phyloP scores from a whole-genome alignment of 1,139 yeast genomes.

The Oligophagozyma castellii region DNA sequence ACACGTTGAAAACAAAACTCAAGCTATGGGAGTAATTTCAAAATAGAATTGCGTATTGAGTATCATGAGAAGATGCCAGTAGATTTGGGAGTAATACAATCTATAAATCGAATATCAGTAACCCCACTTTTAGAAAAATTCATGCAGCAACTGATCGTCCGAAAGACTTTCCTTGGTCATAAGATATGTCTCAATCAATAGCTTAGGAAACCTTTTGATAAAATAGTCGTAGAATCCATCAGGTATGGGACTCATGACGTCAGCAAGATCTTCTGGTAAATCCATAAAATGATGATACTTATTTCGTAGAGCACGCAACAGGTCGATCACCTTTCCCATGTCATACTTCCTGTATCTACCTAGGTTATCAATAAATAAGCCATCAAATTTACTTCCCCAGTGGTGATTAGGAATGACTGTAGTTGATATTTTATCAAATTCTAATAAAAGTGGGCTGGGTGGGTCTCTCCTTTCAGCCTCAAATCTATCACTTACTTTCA shows the following conservation, averaged over 20 bases:
- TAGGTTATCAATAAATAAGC: constrained; percentile 59
- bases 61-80: no score
- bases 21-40: no score
- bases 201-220: constrained; percentile 56
- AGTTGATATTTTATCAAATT: constrained; percentile 44
- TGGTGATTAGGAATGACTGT: constrained; percentile 47
- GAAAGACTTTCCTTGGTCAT: constrained; percentile 44
- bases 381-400: constrained; percentile 71
- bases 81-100: no score
- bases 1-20: no score
- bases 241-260: constrained; percentile 66
- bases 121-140: constrained; percentile 35
- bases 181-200: constrained; percentile 63
- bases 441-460: constrained; percentile 49
- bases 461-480: constrained; percentile 84
- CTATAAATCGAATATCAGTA: no score
- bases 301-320: constrained; percentile 78
- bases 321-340: constrained; percentile 64
- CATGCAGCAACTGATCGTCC: constrained; percentile 47
- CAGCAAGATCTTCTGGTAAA: constrained; percentile 49
- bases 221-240: constrained; percentile 73
- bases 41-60: no score
- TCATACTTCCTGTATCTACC: constrained; percentile 87
- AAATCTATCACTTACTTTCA: constrained; percentile 81
- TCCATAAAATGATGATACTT: constrained; percentile 91